Conservation (phyloP, 2,329 filamentous ascomycete genomes). For the Ceratocystis huliohia region DNA sequence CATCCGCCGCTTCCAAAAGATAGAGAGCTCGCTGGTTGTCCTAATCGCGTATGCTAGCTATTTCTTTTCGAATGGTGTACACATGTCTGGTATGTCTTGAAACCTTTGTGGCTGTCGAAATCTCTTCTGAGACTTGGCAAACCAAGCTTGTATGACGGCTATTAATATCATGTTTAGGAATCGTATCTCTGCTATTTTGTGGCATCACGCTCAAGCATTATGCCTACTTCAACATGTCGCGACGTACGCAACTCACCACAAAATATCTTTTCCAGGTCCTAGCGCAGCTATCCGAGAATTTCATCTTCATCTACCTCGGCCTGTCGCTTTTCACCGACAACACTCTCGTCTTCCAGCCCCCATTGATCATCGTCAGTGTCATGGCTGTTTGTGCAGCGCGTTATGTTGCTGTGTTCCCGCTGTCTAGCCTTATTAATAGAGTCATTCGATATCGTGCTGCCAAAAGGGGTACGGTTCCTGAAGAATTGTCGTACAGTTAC, state of each 20-base stretch:
- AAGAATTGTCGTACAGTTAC: constrained; percentile 88
- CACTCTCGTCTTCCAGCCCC: constrained; percentile 77
- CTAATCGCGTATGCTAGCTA: constrained; percentile 93
- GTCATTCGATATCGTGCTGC: constrained; percentile 77
- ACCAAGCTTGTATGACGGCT: neutral
- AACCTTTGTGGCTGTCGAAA: neutral
- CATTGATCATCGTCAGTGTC: constrained; percentile 87
- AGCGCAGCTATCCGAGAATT: constrained; percentile 93
- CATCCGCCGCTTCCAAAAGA: constrained; percentile 83
- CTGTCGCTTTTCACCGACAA: constrained; percentile 88
- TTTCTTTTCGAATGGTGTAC: constrained; percentile 91
- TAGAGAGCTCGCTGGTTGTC: constrained; percentile 87
- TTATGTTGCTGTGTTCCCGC: constrained; percentile 88
- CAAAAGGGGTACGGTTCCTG: constrained; percentile 56
- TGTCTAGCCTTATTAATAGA: constrained; percentile 82
- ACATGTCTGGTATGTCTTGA: constrained; percentile 70
- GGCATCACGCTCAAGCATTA: constrained; percentile 98
- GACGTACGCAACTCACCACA: constrained; percentile 89
- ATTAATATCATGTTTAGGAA: constrained; percentile 43
- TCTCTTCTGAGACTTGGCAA: neutral
- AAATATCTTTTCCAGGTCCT: constrained; percentile 96
- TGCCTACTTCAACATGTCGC: constrained; percentile 99
- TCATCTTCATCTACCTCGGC: constrained; percentile 98
- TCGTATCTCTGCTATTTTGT: constrained; percentile 92
- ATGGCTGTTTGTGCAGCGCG: constrained; percentile 82